Base-by-base conservation (phyloP, 257 asterid genomes). In the Solanum medicagineum region DNA sequence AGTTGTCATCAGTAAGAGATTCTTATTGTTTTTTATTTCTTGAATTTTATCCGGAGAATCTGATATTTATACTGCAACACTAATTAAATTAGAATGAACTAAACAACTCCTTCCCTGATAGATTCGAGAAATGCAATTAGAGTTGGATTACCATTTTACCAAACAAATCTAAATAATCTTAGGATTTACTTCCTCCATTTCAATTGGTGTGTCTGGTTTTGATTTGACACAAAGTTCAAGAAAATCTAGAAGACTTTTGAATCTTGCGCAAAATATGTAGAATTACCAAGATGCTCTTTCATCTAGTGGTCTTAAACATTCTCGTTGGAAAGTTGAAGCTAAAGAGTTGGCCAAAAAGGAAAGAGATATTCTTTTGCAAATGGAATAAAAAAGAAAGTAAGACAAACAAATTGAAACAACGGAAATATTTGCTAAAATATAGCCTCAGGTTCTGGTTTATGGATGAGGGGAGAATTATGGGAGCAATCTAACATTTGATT, bases 1-100 rank as follows among this genome's bases (percentile, higher is more conserved):
- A 94, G 77, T 91, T 97, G 91, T 91, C 93, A 32, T 92, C 99
- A 89, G 98, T 95, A 91, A 90, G 97, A 85, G 83, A 83, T 62
- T 51, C 51, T 73, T 87, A 84, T 47, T 47, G 9, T 51, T 69
- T 45, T 26, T 83, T 83, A 17, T 20, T 42, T 63, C 79, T 65
- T 63, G 60, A 83, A 59, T 26, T n/a, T 49, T 82, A 24, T 75
- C 82, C 62, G 24, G 45, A 15, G 24, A 15, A 15, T 75, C 60
- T 24, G 15, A 75, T 49, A 75, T 75, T 75, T 51, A 51, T 15
- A 75, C 60, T 75, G 62, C 82, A 75, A 8, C 24, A 75, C 3
- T 24, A 12, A 8, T 62, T 83, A 44, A 12, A 44, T 82, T 51
- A n/a, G 79, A 60, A 59, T 62, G 59, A 32, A 63, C 62, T 16